Evolutionary conservation across 768 basidiomycete species (phyloP).

Genomic region (Lactarius vividus): DNA sequence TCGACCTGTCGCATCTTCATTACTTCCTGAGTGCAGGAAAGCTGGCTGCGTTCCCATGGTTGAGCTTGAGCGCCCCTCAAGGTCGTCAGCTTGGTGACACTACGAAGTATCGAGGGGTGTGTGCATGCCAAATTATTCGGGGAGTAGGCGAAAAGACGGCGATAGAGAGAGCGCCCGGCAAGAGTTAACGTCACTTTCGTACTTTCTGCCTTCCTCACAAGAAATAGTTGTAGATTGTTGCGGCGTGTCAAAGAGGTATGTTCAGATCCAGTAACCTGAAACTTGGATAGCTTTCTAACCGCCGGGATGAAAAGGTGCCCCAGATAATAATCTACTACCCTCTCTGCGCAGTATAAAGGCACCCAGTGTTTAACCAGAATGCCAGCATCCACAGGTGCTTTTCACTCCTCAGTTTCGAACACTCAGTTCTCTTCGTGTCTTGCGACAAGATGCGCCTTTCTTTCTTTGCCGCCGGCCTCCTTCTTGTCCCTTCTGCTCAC

Average conservation of each 20-base stretch:
- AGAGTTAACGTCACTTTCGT: conserved; percentile 10
- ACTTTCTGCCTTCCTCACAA: conserved; percentile 7
- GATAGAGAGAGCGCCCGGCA: conserved; percentile 14
- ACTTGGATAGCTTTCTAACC: conserved; percentile 6
- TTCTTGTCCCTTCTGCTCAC: conserved; percentile 13
- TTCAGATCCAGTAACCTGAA: conserved; percentile 12
- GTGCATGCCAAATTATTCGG: conserved; percentile 7
- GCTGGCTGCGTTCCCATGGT: conserved; percentile 14
- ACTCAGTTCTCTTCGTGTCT: background rate
- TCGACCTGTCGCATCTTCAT: conserved; percentile 8
- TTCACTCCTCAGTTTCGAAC: background rate
- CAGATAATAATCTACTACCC: conserved; percentile 4
- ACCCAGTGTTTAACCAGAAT: background rate
- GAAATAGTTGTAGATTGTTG: conserved; percentile 5
- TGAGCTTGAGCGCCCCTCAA: background rate
- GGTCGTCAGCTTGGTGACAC: conserved; percentile 3
- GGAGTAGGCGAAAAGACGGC: conserved; percentile 16
- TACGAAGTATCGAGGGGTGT: conserved; percentile 5
- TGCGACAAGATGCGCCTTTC: conserved; percentile 13
- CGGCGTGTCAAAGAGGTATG: conserved; percentile 8
- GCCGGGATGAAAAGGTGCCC: conserved; percentile 9
- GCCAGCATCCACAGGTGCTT: conserved; percentile 15
- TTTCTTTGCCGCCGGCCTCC: conserved; percentile 8
- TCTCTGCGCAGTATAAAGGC: conserved; percentile 14
- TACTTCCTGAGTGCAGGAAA: conserved; percentile 11